Evolutionary conservation across 2,329 filamentous ascomycete genomes (phyloP), one percentile per base, ranked within the genome.

Genomic region (Aspergillus terreus): DNA sequence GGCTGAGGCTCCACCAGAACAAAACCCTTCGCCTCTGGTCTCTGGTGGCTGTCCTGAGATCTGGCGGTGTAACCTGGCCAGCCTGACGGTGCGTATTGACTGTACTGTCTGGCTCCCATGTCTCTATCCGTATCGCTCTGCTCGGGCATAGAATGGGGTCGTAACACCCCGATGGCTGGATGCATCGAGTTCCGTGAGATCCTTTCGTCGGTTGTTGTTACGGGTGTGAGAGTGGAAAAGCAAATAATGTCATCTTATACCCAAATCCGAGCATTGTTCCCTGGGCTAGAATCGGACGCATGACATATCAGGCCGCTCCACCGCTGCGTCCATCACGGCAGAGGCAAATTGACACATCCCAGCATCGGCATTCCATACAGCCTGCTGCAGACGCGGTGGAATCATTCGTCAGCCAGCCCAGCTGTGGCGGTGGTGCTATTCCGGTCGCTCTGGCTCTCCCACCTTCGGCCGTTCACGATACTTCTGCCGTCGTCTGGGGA

Each of bases 51-150:
- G 51, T 44, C 52, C 56, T 52, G 54, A 56, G 53, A 55, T 61
- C 58, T 61, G 50, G 59, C 59, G 59, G 59, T 61, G 59, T 60
- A 61, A 60, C 54, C 40, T 33, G n/a, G 35, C 49, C 45, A 32
- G 15, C 36, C 42, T 51, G 43, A 48, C 47, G 40, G 33, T 45
- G 33, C 15, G 33, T 47, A 42, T 27, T 47, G 49, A 35, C 27
- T 21, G 47, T 25, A 6, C 15, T 44, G 40, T 43, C 40, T 43
- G 40, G 15, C 2, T 21, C 17, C 15, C 21, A 6, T 12, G 12
- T 43, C 21, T 43, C 40, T 43, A 6, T 23, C 19, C 7, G 23
- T 46, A 23, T 46, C 44, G 21, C 27, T 15, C 30, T 21, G 19
- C 14, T 36, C 32, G 3, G 43, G 21, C 23, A 17, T 38, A 11